These are phyloP conservation scores for Aspergillus terreus DNA, from an alignment of 2,329 filamentous ascomycete genomes.

Conservation along the genomic window DNA sequence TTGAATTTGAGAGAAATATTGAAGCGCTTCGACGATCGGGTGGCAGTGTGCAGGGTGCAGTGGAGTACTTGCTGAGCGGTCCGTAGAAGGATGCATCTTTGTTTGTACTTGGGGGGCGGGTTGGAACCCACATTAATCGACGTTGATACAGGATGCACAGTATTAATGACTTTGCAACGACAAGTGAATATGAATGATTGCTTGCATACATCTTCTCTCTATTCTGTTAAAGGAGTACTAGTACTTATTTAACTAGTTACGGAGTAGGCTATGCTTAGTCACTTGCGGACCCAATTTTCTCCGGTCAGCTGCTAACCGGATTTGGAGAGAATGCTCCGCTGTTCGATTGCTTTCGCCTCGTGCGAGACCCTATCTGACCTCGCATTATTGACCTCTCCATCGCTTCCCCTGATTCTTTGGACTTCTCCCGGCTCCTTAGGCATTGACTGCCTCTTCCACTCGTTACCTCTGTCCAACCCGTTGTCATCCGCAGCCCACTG, in stretches of 20 bases:
- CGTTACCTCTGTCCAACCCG: slow-evolving; percentile 16
- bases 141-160: not conserved
- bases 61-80: slow-evolving; percentile 39
- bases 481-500: not conserved
- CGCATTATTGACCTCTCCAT: not conserved
- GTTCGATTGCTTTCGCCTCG: not conserved
- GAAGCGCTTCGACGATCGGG: slow-evolving; percentile 82
- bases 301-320: not conserved
- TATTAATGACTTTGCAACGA: too few relatives aligned
- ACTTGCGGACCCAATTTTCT: not conserved
- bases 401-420: not conserved
- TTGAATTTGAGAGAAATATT: slow-evolving; percentile 91
- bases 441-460: slow-evolving; percentile 27
- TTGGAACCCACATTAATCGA: too few relatives aligned
- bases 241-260: too few relatives aligned
- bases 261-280: not conserved
- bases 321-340: not conserved
- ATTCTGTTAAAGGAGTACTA: too few relatives aligned
- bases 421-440: slow-evolving; percentile 5
- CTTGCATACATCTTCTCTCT: too few relatives aligned
- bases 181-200: too few relatives aligned
- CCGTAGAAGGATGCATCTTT: slow-evolving; percentile 13
- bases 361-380: not conserved
- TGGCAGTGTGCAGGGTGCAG: slow-evolving; percentile 83
- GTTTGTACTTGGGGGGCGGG: too few relatives aligned